phyloP scores from a whole-genome alignment of 2,329 filamentous ascomycete genomes.

The Botrytis galanthina region DNA sequence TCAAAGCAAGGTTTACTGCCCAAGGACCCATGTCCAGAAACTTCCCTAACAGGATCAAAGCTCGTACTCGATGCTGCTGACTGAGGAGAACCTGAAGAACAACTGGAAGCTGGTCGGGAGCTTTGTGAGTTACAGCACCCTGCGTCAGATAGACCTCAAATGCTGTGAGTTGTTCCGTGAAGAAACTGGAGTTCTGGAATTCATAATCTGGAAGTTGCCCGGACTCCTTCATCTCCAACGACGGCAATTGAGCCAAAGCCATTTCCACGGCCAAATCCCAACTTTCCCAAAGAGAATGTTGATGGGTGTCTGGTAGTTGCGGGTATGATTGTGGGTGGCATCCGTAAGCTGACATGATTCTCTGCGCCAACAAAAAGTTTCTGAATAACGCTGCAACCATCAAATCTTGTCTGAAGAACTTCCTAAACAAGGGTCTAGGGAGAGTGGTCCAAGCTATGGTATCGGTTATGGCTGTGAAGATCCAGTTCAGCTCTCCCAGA shows the following conservation, averaged over 20 bases:
- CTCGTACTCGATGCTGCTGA: conserved; percentile 88
- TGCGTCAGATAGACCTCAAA: conserved; percentile 93
- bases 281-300: conserved; percentile 93
- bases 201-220: conserved; percentile 68
- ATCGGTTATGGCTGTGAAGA: conserved; percentile 97
- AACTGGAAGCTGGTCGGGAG: conserved; percentile 92
- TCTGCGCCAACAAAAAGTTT: conserved; percentile 91
- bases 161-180: conserved; percentile 92
- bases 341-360: conserved; percentile 94
- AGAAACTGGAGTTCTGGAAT: conserved; percentile 93
- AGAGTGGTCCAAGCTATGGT: conserved; percentile 98
- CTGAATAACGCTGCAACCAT: conserved; percentile 99
- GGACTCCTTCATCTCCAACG: conserved; percentile 74
- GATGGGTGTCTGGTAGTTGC: conserved; percentile 87
- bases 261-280: conserved; percentile 98
- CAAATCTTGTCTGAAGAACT: conserved; percentile 93
- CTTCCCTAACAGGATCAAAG: conserved; percentile 85
- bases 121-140: conserved; percentile 78
- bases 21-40: conserved; percentile 95
- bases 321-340: conserved; percentile 93
- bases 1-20: conserved; percentile 96
- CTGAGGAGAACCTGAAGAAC: conserved; percentile 94
- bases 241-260: conserved; percentile 84
- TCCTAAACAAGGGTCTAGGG: conserved; percentile 86
- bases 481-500: conserved; percentile 96